These are phyloP conservation scores for Populus tremula DNA, from an alignment of 345 rosid genomes.

Conservation along the genomic window DNA sequence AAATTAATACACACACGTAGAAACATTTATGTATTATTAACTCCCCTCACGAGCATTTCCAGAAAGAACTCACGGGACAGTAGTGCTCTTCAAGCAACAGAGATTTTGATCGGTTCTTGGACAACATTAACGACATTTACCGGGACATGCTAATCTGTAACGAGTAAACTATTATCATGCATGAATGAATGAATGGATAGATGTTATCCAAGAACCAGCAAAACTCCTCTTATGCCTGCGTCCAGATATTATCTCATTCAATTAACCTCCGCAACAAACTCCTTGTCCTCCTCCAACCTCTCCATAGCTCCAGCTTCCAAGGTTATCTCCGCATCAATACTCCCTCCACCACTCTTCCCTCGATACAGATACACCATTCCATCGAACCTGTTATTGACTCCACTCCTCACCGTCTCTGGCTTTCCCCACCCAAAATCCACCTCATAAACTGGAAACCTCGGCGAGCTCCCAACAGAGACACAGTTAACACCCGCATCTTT, in stretches of 20 bases:
- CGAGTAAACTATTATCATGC: background rate
- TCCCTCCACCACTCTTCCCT: constrained; percentile 75
- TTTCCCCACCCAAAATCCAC: constrained; percentile 92
- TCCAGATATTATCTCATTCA: background rate
- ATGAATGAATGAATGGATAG: background rate
- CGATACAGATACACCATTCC: constrained; percentile 93
- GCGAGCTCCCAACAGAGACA: constrained; percentile 91
- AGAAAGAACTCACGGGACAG: no score
- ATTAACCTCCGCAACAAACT: constrained; percentile 41
- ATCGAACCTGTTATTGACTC: constrained; percentile 81
- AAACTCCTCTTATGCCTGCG: background rate
- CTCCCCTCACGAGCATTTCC: background rate
- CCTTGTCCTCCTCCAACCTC: constrained; percentile 63
- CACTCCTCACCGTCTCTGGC: constrained; percentile 84
- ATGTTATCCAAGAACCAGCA: background rate
- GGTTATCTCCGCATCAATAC: constrained; percentile 86
- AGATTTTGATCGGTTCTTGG: background rate
- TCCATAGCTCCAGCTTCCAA: constrained; percentile 69
- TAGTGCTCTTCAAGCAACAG: background rate
- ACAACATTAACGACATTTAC: background rate
- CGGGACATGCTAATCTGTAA: background rate
- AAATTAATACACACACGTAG: no score
- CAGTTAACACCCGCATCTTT: constrained; percentile 90
- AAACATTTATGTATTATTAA: no score
- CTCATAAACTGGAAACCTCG: constrained; percentile 82